Conservation (phyloP, 805 yeast genomes). For the Wickerhamiella nectarea region DNA sequence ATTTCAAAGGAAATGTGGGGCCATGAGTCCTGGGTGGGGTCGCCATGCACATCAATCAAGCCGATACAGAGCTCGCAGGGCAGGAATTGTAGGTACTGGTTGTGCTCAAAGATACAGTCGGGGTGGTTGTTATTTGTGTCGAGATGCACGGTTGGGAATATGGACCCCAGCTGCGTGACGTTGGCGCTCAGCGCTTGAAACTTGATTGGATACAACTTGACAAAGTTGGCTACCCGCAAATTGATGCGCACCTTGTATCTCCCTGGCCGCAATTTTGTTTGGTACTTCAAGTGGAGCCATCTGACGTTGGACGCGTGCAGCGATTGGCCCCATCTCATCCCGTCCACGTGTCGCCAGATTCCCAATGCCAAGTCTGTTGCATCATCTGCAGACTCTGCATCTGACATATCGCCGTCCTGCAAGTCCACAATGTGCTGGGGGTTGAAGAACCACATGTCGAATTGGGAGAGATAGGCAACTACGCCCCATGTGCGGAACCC, state of each 20-base stretch:
- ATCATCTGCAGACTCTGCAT: slow-evolving; percentile 1
- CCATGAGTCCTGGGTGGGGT: not conserved
- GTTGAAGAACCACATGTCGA: slow-evolving; percentile 18
- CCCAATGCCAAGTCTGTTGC: slow-evolving; percentile 3
- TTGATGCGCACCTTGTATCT: slow-evolving; percentile 14
- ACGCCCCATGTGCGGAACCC: slow-evolving; percentile 15
- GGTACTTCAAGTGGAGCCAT: slow-evolving; percentile 13
- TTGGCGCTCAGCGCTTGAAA: slow-evolving; percentile 11
- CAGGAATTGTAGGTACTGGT: slow-evolving; percentile 9
- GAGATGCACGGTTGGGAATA: slow-evolving; percentile 6
- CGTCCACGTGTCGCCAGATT: slow-evolving; percentile 12
- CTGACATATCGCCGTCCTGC: slow-evolving; percentile 5
- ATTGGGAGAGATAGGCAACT: slow-evolving; percentile 13
- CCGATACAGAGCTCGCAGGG: slow-evolving; percentile 11
- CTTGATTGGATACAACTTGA: slow-evolving; percentile 11
- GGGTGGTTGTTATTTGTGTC: slow-evolving; percentile 9
- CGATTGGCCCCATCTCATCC: slow-evolving; percentile 12
- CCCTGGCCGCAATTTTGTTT: slow-evolving; percentile 14
- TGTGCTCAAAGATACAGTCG: slow-evolving; percentile 10
- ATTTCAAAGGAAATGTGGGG: slow-evolving; percentile 24
- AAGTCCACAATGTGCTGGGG: slow-evolving; percentile 12
- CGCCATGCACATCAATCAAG: slow-evolving; percentile 8
- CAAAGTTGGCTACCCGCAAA: slow-evolving; percentile 11
- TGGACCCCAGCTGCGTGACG: slow-evolving; percentile 12
- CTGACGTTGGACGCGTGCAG: slow-evolving; percentile 14